phyloP scores from a whole-genome alignment of 192 early-diverging fungal genomes.

The Backusella tarrabulga region DNA sequence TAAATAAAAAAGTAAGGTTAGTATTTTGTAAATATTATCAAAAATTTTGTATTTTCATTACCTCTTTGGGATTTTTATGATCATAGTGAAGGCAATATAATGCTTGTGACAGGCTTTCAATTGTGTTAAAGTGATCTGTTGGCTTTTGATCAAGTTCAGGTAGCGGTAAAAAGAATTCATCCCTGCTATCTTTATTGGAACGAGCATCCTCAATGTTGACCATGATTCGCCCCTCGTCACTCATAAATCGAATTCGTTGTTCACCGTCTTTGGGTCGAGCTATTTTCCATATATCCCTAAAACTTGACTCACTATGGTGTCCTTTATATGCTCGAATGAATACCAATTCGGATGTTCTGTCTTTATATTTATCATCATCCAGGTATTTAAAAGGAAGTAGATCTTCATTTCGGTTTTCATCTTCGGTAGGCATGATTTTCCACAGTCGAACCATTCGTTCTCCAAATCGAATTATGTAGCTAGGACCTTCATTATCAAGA shows the following conservation, averaged over 20 bases:
- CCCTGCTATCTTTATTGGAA: background rate
- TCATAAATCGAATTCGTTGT: background rate
- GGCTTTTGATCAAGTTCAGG: background rate
- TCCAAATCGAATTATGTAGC: background rate
- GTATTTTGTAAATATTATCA: too few relatives aligned
- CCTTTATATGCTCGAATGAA: background rate
- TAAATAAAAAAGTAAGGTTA: background rate
- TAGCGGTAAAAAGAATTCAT: background rate
- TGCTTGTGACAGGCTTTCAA: background rate
- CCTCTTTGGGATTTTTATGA: background rate
- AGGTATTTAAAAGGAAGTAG: background rate
- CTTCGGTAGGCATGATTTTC: background rate
- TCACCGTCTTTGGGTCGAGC: background rate
- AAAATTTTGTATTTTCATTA: background rate
- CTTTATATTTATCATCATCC: background rate
- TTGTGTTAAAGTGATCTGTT: background rate
- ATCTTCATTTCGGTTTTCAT: background rate
- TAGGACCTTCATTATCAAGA: background rate
- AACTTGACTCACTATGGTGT: background rate
- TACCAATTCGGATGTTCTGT: background rate
- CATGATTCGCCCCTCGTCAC: background rate
- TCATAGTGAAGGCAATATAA: background rate
- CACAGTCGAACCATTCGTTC: background rate
- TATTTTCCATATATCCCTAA: background rate
- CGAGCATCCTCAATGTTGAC: background rate